These are phyloP conservation scores for Pyrus pyrifolia DNA, from an alignment of 306 rosid species.

Conservation along the genomic window DNA sequence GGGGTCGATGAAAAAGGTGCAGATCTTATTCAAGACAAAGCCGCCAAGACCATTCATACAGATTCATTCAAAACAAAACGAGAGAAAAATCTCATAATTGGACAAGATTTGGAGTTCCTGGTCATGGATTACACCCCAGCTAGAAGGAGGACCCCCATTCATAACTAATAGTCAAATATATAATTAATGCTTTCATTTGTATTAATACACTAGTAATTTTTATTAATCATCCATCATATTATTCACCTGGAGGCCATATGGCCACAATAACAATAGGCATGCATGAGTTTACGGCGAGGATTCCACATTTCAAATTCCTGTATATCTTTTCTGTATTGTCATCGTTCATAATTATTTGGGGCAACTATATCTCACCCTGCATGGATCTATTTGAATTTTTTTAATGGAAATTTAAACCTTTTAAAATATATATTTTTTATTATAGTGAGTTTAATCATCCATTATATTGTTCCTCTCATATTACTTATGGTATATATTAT, in stretches of 20 bases:
- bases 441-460: no score
- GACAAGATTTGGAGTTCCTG: background rate
- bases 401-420: no score
- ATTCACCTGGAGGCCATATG: background rate
- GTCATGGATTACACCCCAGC: constrained; percentile 5
- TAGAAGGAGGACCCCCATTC: constrained; percentile 1
- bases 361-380: background rate
- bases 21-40: background rate
- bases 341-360: background rate
- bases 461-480: no score
- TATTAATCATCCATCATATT: background rate
- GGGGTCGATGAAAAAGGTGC: background rate
- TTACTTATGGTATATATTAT: no score
- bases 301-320: no score
- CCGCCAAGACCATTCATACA: background rate
- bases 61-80: background rate
- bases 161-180: background rate
- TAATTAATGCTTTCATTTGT: background rate
- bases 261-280: no score
- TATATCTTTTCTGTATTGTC: background rate
- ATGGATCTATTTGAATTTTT: background rate
- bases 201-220: background rate
- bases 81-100: background rate
- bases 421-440: no score
- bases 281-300: background rate